Evolutionary conservation across 768 basidiomycete genomes (phyloP).

Genomic region (Suillus brevipes): DNA sequence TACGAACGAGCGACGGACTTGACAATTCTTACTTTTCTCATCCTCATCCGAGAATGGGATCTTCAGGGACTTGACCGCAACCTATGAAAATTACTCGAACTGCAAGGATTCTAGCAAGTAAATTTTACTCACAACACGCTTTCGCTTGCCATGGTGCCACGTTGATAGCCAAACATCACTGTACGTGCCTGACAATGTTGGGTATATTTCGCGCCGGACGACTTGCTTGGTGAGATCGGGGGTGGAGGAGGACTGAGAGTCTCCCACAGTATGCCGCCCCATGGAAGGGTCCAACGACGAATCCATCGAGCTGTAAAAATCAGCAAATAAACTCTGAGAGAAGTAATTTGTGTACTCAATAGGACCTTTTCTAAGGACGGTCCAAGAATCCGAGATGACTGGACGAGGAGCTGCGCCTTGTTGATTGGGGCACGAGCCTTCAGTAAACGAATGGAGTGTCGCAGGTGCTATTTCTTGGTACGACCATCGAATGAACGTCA

Average conservation of each 20-base stretch:
- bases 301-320: not conserved
- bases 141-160: not conserved
- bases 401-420: not conserved
- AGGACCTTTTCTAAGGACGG: not conserved
- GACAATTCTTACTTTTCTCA: not conserved
- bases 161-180: not conserved
- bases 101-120: not conserved
- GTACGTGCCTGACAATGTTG: not conserved
- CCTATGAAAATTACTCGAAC: not conserved
- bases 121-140: not conserved
- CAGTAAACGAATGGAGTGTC: not conserved
- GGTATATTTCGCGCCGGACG: not conserved
- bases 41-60: not conserved
- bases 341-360: not conserved
- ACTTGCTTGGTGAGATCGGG: not conserved
- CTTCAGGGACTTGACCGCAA: conserved; percentile 3
- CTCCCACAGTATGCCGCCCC: not conserved
- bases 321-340: not conserved
- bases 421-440: not conserved
- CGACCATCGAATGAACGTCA: not conserved
- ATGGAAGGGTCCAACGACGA: not conserved
- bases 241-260: not conserved
- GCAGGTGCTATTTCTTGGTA: not conserved
- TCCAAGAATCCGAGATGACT: not conserved
- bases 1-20: not conserved